Percentiles rank a stretch among this genome's conserved stretches.
Evolutionary conservation across 2,329 filamentous ascomycete species (phyloP).

Genomic region (Dichotomopilus funicola): DNA sequence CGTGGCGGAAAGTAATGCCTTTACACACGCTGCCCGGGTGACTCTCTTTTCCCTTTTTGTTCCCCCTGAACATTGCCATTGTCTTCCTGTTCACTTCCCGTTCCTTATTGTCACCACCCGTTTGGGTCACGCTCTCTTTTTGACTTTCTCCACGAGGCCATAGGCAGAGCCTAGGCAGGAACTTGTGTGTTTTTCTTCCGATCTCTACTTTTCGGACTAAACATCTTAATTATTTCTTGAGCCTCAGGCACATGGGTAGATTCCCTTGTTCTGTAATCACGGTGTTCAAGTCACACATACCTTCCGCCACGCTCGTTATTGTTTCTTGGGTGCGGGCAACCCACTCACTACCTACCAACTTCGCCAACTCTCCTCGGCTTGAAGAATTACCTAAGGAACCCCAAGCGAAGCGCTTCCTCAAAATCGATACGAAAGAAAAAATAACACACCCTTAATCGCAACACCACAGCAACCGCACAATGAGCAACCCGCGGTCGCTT

Average conservation of each 20-base stretch:
- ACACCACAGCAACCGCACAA: slow-evolving; percentile 12
- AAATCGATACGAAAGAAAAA: neutral
- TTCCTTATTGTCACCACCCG: slow-evolving; percentile 1
- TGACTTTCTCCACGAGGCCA: slow-evolving; percentile 1
- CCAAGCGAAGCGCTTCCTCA: no score
- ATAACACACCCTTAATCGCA: neutral
- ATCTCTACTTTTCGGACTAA: neutral
- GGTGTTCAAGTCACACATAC: no score
- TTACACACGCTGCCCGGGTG: neutral
- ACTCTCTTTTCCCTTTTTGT: neutral
- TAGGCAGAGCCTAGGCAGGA: slow-evolving; percentile 1
- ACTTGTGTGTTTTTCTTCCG: neutral
- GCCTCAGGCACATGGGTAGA: neutral
- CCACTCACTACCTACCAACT: no score
- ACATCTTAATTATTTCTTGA: neutral
- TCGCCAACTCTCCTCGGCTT: no score
- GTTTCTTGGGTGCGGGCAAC: no score
- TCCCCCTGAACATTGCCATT: neutral
- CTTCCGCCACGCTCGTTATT: no score
- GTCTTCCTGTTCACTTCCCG: neutral
- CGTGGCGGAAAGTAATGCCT: neutral
- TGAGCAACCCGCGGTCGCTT: slow-evolving; percentile 23
- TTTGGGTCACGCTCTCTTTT: neutral
- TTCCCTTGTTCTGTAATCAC: neutral
- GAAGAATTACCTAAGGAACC: no score